A percentile compares a stretch with the other conserved stretches of the same genome.
phyloP scores from a whole-genome alignment of 345 rosid genomes.

The Moricandia arvensis region DNA sequence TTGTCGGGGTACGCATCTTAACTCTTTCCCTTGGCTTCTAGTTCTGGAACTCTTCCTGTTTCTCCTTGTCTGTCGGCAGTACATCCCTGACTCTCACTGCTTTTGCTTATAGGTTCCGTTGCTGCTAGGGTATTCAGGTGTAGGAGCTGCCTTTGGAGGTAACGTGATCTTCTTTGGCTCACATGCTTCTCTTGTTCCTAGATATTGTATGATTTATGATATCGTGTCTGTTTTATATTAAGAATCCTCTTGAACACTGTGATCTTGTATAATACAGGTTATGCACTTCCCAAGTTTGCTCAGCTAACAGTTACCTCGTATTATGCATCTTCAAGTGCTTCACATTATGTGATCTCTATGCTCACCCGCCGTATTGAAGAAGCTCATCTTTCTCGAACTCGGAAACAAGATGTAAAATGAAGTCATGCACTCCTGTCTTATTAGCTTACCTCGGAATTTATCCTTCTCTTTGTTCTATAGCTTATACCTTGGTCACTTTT shows the following conservation, averaged over 20 bases:
- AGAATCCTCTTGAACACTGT: conserved; percentile 14
- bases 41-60: background rate
- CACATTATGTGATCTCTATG: conserved; percentile 81
- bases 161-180: conserved; percentile 11
- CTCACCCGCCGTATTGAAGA: conserved; percentile 79
- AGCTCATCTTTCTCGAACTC: conserved; percentile 46
- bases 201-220: background rate
- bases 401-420: conserved; percentile 50
- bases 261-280: conserved; percentile 43
- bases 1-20: conserved; percentile 56
- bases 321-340: conserved; percentile 88
- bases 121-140: conserved; percentile 70
- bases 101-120: conserved; percentile 64
- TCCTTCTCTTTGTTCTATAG: conserved; percentile 8
- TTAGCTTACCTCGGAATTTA: conserved; percentile 2
- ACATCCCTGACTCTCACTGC: background rate
- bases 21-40: background rate
- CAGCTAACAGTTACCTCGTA: conserved; percentile 85
- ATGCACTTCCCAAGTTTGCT: conserved; percentile 80
- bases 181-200: conserved; percentile 1
- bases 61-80: background rate
- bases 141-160: conserved; percentile 95
- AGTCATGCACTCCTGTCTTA: conserved; percentile 13
- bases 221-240: background rate
- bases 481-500: background rate